Evolutionary conservation across 2,329 filamentous ascomycete genomes (phyloP).

Genomic region (Fusarium anguioides): DNA sequence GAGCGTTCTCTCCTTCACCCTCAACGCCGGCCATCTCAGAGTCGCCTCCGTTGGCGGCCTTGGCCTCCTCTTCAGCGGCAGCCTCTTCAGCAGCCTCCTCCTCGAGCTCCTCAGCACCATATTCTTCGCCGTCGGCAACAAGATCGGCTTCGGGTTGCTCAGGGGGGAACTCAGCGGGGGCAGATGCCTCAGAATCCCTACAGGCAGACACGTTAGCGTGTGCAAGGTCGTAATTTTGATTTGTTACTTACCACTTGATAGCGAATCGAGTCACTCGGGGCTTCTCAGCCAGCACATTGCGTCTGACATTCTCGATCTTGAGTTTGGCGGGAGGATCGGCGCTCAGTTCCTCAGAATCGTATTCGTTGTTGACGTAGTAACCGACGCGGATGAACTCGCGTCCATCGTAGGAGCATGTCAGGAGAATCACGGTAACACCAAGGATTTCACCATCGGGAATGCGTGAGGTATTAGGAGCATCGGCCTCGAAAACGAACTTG

Average conservation of each 20-base stretch:
- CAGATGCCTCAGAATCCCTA: conserved; percentile 98
- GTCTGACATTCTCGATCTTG: conserved; percentile 88
- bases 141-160: conserved; percentile 97
- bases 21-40: conserved; percentile 81
- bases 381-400: conserved; percentile 97
- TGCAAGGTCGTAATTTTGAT: neutral
- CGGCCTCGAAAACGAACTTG: conserved; percentile 98
- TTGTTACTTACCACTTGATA: conserved; percentile 87
- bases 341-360: conserved; percentile 89
- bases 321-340: conserved; percentile 93
- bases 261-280: conserved; percentile 96
- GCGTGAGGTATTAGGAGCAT: conserved; percentile 87
- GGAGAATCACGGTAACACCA: conserved; percentile 94
- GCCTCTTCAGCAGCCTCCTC: conserved; percentile 71
- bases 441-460: conserved; percentile 96
- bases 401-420: conserved; percentile 96
- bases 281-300: conserved; percentile 96
- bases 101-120: conserved; percentile 90
- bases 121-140: conserved; percentile 85
- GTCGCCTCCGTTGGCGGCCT: conserved; percentile 68
- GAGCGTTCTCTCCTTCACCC: conserved; percentile 56
- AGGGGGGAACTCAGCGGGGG: conserved; percentile 93
- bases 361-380: conserved; percentile 99
- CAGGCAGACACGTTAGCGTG: conserved; percentile 3
- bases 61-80: conserved; percentile 56